Base-by-base conservation (phyloP, 1,139 yeast species). In the Tardiomyces blankii region DNA sequence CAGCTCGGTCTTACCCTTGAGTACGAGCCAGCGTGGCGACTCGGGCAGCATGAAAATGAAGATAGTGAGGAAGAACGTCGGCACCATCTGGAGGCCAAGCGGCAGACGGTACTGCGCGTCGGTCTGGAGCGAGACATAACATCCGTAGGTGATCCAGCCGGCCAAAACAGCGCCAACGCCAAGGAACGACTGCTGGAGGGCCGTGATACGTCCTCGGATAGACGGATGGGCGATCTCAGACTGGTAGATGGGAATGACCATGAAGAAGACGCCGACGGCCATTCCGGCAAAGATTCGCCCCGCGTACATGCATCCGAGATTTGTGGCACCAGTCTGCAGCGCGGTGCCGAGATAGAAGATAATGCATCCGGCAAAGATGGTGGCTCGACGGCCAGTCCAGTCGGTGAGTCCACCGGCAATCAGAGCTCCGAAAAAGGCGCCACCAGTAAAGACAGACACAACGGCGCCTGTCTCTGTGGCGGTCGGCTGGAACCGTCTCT, bases 11-110 rank as follows among this genome's bases (percentile, higher is more conserved):
- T 42, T 45, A 43, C 68, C 67, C 59, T 75, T 75, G 55, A 71
- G 72, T 38, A 73, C 73, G 51, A 78, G 69, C 83, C 83, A 81
- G 60, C 81, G 75, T 27, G 88, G 87, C 6, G 85, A 77, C 61
- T 81, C 88, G n/a, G 82, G 87, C 50, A 80, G 65, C 51, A 74
- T 64, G 56, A 74, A 64, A 60, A 75, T 14, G 16, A 30, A 30
- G 9, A 30, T 9, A 5, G 16, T 30, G 5, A 30, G 35, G 16
- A 30, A 30, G 11, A 30, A 30, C 9, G 35, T 30, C 35, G 35
- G 35, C 4, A 30, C 16, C 35, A 30, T 30, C 16, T 30, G 35
- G n/a, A 35, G 21, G 3, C 39, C 39, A 8, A 35, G 18, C 19
- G 39, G 39, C 21, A 35, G 13, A 7, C 21, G 39, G 39, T 35